Conservation (phyloP, 108 stramenopile genomes). For the Cyclotella cryptica region DNA sequence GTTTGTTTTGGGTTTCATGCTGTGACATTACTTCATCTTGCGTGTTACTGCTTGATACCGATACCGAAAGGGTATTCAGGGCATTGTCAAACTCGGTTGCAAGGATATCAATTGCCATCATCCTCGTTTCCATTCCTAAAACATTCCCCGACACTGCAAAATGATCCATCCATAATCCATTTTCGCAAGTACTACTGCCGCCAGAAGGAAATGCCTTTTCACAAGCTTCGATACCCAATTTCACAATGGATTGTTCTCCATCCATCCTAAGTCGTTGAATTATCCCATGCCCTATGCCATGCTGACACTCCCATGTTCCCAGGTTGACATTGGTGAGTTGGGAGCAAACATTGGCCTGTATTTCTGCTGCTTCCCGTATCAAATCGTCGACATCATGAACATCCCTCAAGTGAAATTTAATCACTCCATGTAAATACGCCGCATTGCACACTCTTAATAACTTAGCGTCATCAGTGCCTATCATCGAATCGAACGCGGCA, state of each 20-base stretch:
- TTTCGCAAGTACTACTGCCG: slow-evolving; percentile 10
- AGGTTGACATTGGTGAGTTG: slow-evolving; percentile 20
- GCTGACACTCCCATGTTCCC: slow-evolving; percentile 40
- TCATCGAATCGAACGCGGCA: slow-evolving; percentile 29
- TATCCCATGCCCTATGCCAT: slow-evolving; percentile 46
- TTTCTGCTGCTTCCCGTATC: slow-evolving; percentile 10
- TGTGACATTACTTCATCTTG: neutral
- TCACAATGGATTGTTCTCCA: slow-evolving; percentile 15
- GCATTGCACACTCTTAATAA: slow-evolving; percentile 43
- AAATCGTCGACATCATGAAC: neutral
- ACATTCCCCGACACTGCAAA: slow-evolving; percentile 28
- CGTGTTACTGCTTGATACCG: neutral
- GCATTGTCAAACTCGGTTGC: slow-evolving; percentile 8
- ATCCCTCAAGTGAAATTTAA: slow-evolving; percentile 31
- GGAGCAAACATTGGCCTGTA: slow-evolving; percentile 27
- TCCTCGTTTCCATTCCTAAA: slow-evolving; percentile 25
- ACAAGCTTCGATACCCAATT: slow-evolving; percentile 15
- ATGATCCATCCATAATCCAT: slow-evolving; percentile 49
- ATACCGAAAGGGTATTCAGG: neutral
- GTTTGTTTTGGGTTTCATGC: no score
- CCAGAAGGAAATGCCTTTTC: neutral
- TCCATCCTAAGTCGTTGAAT: slow-evolving; percentile 21
- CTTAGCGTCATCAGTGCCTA: slow-evolving; percentile 24
- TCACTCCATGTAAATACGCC: slow-evolving; percentile 42
- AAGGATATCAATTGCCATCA: slow-evolving; percentile 28